Conservation (phyloP, 139 green algal genomes). For the Coccomyxa sp. region DNA sequence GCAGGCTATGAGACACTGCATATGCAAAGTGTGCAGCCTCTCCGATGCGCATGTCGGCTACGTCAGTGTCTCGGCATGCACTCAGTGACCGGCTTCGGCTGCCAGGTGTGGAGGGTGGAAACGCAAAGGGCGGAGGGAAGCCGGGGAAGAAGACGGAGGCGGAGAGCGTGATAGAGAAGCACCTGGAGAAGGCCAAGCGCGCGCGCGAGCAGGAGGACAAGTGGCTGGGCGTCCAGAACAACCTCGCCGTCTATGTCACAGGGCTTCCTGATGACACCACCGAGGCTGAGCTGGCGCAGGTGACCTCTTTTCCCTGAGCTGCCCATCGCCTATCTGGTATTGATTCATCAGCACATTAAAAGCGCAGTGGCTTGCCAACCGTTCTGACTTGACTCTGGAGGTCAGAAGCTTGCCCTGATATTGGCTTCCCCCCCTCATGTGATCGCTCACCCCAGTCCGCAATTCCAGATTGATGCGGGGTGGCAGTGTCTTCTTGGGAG, state of each 20-base stretch:
- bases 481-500: too few relatives aligned
- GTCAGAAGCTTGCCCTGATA: too few relatives aligned
- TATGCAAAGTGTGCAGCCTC: neutral
- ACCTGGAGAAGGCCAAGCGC: conserved; percentile 9
- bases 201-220: conserved; percentile 16
- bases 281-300: conserved; percentile 66
- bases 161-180: conserved; percentile 7
- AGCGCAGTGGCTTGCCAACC: too few relatives aligned
- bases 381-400: too few relatives aligned
- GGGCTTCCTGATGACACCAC: conserved; percentile 85
- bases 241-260: conserved; percentile 92
- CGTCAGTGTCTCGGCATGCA: neutral
- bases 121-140: neutral
- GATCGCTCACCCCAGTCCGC: too few relatives aligned
- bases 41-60: neutral
- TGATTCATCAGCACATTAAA: neutral
- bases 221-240: conserved; percentile 87
- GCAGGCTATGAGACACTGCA: neutral
- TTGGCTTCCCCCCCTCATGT: too few relatives aligned
- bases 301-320: neutral
- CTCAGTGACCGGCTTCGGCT: too few relatives aligned
- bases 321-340: neutral
- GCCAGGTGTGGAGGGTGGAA: neutral
- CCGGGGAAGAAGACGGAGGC: conserved; percentile 4
- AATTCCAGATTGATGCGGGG: too few relatives aligned